Percentiles rank a stretch among this genome's conserved stretches.
phyloP scores from a whole-genome alignment of 2,329 filamentous ascomycete species.

The Trichocomaceae sp. region DNA sequence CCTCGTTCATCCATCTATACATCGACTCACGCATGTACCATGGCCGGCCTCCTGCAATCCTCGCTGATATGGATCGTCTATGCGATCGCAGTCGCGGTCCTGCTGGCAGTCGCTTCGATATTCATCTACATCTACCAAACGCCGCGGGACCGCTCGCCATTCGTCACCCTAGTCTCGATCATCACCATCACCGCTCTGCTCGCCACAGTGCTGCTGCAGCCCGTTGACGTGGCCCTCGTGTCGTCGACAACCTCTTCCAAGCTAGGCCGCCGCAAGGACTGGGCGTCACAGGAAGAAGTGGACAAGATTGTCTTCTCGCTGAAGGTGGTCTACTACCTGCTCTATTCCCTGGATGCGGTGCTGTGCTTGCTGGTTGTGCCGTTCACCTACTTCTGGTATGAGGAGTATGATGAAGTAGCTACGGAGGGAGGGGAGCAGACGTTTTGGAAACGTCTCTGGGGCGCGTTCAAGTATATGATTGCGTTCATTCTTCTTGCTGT shows the following conservation, averaged over 20 bases:
- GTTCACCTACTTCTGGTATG: conserved; percentile 97
- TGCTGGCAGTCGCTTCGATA: conserved; percentile 69
- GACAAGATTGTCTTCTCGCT: conserved; percentile 72
- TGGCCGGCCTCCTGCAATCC: conserved; percentile 69
- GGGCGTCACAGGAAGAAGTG: conserved; percentile 79
- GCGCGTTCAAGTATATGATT: conserved; percentile 85
- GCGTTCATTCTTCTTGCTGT: conserved; percentile 70
- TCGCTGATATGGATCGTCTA: conserved; percentile 95
- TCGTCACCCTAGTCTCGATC: conserved; percentile 78
- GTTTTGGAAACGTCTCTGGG: conserved; percentile 63
- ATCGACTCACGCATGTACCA: neutral
- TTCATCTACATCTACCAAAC: conserved; percentile 91
- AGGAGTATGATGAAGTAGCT: conserved; percentile 91
- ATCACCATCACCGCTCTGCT: conserved; percentile 80
- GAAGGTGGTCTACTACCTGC: conserved; percentile 81
- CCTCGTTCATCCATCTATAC: too few relatives aligned
- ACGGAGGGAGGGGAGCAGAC: conserved; percentile 71
- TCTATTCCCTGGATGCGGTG: conserved; percentile 86
- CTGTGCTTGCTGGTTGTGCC: conserved; percentile 85
- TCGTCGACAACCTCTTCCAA: conserved; percentile 75
- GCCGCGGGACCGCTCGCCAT: conserved; percentile 73
- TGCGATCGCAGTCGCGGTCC: conserved; percentile 68
- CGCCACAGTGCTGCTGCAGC: conserved; percentile 84
- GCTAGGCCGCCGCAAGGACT: conserved; percentile 80
- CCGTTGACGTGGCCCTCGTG: conserved; percentile 90